Evolutionary conservation across 208 protist species (phyloP), one percentile per base, ranked within the genome.

Genomic region (Leishmania tarentolae): DNA sequence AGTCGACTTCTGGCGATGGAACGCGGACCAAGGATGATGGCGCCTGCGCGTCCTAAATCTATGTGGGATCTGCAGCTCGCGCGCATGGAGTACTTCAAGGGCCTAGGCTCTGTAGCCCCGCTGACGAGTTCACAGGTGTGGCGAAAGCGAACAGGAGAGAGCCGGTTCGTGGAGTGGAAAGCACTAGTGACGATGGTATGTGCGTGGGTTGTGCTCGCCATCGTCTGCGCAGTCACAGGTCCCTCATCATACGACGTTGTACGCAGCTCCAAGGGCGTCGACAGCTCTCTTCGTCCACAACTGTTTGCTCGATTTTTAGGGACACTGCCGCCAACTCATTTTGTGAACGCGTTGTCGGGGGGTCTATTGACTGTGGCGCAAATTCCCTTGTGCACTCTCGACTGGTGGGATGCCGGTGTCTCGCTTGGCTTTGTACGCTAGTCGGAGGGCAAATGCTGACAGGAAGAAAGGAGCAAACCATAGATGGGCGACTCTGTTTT

Each of bases 1-100:
- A 85, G 85, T 76, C 78, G 72, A 31, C 83, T 88, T 28, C 56
- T 91, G n/a, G 85, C 84, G 4, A 77, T 87, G 24, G 87, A 91
- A n/a, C 79, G 81, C 6, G 87, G 87, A 15, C 86, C 87, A 19
- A 46, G 59, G 24, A 59, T 81, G 46, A 80, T 91, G 77, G 35
- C 86, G 8, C 87, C 87, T 28, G 52, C 68, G 61, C 81, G 79
- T 15, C 19, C 68, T 9, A 80, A 82, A 35, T 59, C 17, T 28
- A 53, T 47, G 47, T 82, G 72, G 76, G 79, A 59, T 59, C 56
- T 80, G 52, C 71, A 78, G 56, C 24, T 76, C 21, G 79, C 82
- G 37, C 52, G 70, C 8, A 70, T 35, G 11, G 70, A 83, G 35
- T 85, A 86, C 69, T 31, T 37, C 42, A 88, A 70, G 35, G n/a